Conservation (phyloP, 2,329 filamentous ascomycete genomes). For the Penicillium corylophilum region DNA sequence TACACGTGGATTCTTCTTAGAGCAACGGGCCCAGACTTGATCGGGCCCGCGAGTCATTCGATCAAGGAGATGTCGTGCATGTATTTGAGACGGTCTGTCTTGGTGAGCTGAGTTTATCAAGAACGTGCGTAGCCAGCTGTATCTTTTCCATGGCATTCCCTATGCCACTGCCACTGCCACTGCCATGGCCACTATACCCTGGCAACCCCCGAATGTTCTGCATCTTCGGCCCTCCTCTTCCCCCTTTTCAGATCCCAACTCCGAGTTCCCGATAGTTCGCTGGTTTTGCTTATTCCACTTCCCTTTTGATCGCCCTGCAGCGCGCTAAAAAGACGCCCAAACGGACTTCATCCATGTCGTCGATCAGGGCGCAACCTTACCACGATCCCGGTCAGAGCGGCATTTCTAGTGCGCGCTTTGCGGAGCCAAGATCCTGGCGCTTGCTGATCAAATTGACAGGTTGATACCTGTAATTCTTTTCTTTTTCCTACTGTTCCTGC, state of each 20-base stretch:
- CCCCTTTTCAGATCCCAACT: constrained; percentile 7
- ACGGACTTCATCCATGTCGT: constrained; percentile 12
- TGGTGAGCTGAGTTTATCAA: too few species aligned
- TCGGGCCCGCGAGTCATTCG: neutral
- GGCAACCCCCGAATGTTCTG: neutral
- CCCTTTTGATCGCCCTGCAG: constrained; percentile 22
- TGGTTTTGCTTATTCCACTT: constrained; percentile 16
- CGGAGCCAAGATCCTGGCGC: constrained; percentile 3
- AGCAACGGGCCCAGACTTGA: neutral
- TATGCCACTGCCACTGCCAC: too few species aligned
- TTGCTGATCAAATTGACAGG: constrained; percentile 25
- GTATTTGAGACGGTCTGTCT: neutral
- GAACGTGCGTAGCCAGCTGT: too few species aligned
- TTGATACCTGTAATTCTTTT: constrained; percentile 16
- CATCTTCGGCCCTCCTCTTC: neutral
- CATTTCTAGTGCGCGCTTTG: constrained; percentile 12
- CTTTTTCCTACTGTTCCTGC: neutral
- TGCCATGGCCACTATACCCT: neutral
- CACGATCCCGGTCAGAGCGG: constrained; percentile 14
- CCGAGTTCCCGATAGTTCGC: constrained; percentile 4
- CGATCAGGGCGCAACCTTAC: constrained; percentile 20
- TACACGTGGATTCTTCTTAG: neutral
- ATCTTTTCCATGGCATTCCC: too few species aligned
- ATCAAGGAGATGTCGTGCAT: neutral
- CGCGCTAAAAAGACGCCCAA: constrained; percentile 14